Percentiles rank a stretch among this genome's conserved stretches.
phyloP scores from a whole-genome alignment of 352 stramenopile genomes.

The Pythium utonaiense region DNA sequence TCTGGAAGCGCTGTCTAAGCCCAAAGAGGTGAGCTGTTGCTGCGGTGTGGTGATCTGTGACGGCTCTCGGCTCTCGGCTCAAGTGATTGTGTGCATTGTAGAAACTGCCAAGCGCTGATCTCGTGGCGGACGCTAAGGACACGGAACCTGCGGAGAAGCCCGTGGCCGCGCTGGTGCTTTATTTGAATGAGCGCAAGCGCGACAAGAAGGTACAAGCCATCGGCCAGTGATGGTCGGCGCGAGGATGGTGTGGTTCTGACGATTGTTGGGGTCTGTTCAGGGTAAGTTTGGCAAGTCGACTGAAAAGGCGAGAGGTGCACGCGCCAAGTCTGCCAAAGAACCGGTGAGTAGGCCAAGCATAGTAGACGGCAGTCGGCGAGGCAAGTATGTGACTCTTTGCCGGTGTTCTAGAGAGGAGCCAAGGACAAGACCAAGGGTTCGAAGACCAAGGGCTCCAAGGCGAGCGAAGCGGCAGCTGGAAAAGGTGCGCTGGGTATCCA shows the following conservation, averaged over 20 bases:
- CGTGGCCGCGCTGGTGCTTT: conserved; percentile 73
- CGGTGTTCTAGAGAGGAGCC: conserved; percentile 2
- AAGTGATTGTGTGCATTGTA: conserved; percentile 18
- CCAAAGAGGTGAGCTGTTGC: conserved; percentile 45
- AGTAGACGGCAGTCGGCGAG: too few relatives aligned
- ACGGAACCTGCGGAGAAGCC: conserved; percentile 57
- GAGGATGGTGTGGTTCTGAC: neutral
- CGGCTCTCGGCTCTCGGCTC: neutral
- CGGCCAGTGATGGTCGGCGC: too few relatives aligned
- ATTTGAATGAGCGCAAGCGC: conserved; percentile 77
- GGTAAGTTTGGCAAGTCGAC: conserved; percentile 17
- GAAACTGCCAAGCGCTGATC: conserved; percentile 73
- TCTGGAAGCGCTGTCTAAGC: conserved; percentile 61
- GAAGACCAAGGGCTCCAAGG: conserved; percentile 16
- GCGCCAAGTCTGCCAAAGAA: conserved; percentile 19
- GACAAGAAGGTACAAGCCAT: conserved; percentile 59
- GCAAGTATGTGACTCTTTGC: too few relatives aligned
- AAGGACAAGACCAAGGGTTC: conserved; percentile 19
- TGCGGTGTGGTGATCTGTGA: neutral
- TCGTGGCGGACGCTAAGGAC: conserved; percentile 49
- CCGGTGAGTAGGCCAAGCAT: neutral
- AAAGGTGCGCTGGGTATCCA: too few relatives aligned
- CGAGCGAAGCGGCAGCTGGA: neutral
- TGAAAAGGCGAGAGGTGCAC: conserved; percentile 11
- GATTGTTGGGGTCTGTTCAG: neutral